Percentiles rank a stretch among this genome's conserved stretches.
Evolutionary conservation across 1,284 basidiomycete species (phyloP).

Genomic region (Porodaedalea pini): DNA sequence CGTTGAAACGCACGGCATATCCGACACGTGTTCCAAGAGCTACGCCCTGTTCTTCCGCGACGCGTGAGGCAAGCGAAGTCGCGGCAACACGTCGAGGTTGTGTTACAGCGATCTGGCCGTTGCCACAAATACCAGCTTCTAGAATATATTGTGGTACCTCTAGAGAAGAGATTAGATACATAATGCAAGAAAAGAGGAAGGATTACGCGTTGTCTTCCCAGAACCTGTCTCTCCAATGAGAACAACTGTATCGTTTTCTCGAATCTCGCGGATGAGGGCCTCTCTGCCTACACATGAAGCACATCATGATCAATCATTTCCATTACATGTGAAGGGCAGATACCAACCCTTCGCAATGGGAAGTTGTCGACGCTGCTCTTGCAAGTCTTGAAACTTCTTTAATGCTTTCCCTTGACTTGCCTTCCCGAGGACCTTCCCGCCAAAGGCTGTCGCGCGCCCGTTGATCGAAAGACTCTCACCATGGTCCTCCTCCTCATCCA

Average conservation of each 20-base stretch:
- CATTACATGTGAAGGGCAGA: not conserved
- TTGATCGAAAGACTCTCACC: slow-evolving; percentile 18
- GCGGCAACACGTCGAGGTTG: slow-evolving; percentile 95
- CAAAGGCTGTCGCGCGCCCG: slow-evolving; percentile 9
- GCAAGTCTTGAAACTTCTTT: slow-evolving; percentile 33
- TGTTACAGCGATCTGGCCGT: slow-evolving; percentile 80
- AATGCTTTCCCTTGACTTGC: slow-evolving; percentile 7
- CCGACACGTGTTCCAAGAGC: slow-evolving; percentile 76
- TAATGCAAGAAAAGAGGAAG: slow-evolving; percentile 15
- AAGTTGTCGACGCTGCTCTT: slow-evolving; percentile 63
- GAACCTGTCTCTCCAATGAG: slow-evolving; percentile 96
- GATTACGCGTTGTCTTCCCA: slow-evolving; percentile 92
- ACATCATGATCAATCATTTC: slow-evolving; percentile 7
- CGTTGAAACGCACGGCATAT: slow-evolving; percentile 96
- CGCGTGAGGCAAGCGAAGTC: slow-evolving; percentile 86
- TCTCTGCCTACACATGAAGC: slow-evolving; percentile 54
- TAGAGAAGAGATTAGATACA: slow-evolving; percentile 32
- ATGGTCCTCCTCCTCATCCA: slow-evolving; percentile 29
- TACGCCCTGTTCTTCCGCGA: slow-evolving; percentile 80
- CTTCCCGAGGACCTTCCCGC: slow-evolving; percentile 13
- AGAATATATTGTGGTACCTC: slow-evolving; percentile 90
- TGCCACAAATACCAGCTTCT: slow-evolving; percentile 59
- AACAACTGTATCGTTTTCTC: slow-evolving; percentile 83
- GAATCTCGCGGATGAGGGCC: slow-evolving; percentile 71
- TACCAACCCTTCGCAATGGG: slow-evolving; percentile 73